Base-by-base conservation (phyloP, 495 filamentous ascomycete species). In the Jackrogersella minutella region DNA sequence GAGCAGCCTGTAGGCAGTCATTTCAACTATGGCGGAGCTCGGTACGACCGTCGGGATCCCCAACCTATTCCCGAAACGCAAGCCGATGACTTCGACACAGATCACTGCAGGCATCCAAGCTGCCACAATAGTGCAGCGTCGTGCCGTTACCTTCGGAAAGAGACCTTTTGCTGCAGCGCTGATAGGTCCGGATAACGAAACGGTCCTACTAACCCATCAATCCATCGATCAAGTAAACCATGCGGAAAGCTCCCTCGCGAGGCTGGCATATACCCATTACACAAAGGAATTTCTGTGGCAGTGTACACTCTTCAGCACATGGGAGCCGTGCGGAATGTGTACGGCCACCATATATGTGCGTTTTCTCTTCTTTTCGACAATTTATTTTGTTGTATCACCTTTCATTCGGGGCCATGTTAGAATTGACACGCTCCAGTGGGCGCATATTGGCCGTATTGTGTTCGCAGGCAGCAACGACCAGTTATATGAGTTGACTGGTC, bases 271-370 rank as follows among this genome's bases (percentile, higher is more conserved):
- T 30, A 71, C 73, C 3, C 83, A 85, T 59, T 85, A 81, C 54
- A 69, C 77, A 11, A 80, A 79, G 64, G 76, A 77, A 5, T 86
- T 79, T 62, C 75, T 85, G 0, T 79, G 78, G 68, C 64, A 59
- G 8, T 84, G 82, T 59, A 84, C 84, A 2, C 71, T 85, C 21
- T 77, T 84, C 17, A 81, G 78, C 13, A 84, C 82, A 5, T 86
- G 84, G 82, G 83, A 86, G 65, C 84, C 83, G 5, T 85, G 83
- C 65, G 83, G 80, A 14, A 85, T 85, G 83, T 85, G 84, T 61
- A 73, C 71, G 16, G 49, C 60, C 14, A 73, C 71, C 5, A 62
- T 70, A 10, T 73, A 76, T 76, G 61, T 51, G 75, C 73, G 11
- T 64, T 31, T 33, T 55, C 3, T 14, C n/a, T 4, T n/a, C 31